phyloP scores from a whole-genome alignment of 768 basidiomycete genomes.

The Amanita muscaria region DNA sequence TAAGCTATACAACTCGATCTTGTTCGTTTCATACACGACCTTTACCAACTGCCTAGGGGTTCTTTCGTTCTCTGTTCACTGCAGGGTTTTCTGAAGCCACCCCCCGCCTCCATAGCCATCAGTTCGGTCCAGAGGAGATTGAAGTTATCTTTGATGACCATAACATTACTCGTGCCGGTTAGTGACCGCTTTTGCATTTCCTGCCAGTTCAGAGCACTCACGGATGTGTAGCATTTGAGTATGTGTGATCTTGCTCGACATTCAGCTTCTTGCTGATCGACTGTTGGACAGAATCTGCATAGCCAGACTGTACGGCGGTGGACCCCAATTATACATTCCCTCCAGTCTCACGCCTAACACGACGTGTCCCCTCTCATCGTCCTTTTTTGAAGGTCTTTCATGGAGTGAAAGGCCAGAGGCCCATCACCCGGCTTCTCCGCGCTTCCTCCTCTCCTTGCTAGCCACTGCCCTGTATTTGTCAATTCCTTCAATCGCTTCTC shows the following conservation, averaged over 20 bases:
- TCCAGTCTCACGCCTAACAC: slow-evolving; percentile 57
- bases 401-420: slow-evolving; percentile 32
- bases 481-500: slow-evolving; percentile 65
- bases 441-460: slow-evolving; percentile 77
- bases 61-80: slow-evolving; percentile 83
- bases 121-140: slow-evolving; percentile 42
- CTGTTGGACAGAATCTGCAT: slow-evolving; percentile 59
- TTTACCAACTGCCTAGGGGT: slow-evolving; percentile 42
- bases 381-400: slow-evolving; percentile 34
- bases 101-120: slow-evolving; percentile 18
- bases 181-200: slow-evolving; percentile 16
- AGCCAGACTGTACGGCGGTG: slow-evolving; percentile 79
- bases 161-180: slow-evolving; percentile 84
- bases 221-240: slow-evolving; percentile 71
- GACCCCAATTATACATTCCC: slow-evolving; percentile 64
- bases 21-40: not conserved
- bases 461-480: slow-evolving; percentile 84
- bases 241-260: slow-evolving; percentile 24
- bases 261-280: slow-evolving; percentile 6
- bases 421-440: slow-evolving; percentile 70
- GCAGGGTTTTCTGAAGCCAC: slow-evolving; percentile 65
- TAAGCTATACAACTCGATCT: slow-evolving; percentile 17
- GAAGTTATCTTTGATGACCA: slow-evolving; percentile 71
- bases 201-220: slow-evolving; percentile 3
- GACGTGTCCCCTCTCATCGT: slow-evolving; percentile 60